Base-by-base conservation (phyloP, 2,329 filamentous ascomycete genomes). In the Pestalotiopsis sp. region DNA sequence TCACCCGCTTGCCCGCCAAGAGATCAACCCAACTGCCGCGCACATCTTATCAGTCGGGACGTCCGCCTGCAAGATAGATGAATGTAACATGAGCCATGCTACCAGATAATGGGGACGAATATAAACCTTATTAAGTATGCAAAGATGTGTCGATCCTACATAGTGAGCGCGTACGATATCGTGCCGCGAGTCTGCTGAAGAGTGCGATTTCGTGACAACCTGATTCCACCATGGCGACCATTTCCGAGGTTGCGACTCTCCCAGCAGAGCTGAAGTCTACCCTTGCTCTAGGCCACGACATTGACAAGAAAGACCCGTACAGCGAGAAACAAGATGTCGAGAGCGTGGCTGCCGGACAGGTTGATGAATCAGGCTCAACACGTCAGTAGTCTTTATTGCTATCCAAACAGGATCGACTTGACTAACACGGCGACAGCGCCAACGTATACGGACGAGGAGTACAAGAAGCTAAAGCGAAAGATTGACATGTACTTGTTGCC, bases 401-500 rank as follows among this genome's bases (percentile, higher is more conserved):
- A 27, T 52, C 4, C 25, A 49, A 23, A 20, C 14, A 14, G 45
- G 45, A 52, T 39, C 38, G 14, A 25, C 41, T 27, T 13, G 36
- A 38, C 38, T 63, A 31, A 59, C 25, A 27, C 9, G 14, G 20
- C 25, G 25, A 59, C 39, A 71, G 70, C 13, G 41, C 55, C 69
- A 41, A 41, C 67, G 67, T 82, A 80, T 68, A 79, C 80, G 2
- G 78, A 81, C 1, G 77, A 81, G 55, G 71, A 82, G 67, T 83
- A 81, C 68, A 78, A 76, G 65, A 78, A 75, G 58, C 71, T 82
- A 13, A 79, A 78, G 71, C 74, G 75, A 38, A 85, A 85, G 70
- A 79, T 82, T 20, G 83, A 85, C 69, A 76, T 76, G n/a, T 84
- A 81, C 68, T 75, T 85, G 17, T 77, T 85, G 0, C 83, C 83